Conservation (phyloP, 2,329 filamentous ascomycete genomes). For the Cladobotryum mycophilum region DNA sequence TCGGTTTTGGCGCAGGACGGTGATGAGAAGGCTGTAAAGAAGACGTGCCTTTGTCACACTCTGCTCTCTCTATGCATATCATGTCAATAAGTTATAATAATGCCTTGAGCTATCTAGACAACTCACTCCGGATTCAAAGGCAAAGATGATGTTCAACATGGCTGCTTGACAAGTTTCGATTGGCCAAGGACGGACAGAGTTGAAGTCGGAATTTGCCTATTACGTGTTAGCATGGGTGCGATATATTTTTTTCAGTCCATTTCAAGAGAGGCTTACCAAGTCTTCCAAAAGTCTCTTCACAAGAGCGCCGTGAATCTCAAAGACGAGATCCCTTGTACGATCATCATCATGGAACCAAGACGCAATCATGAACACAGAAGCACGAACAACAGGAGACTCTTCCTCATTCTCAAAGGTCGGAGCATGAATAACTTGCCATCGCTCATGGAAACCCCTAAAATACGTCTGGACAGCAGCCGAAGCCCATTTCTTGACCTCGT, state of each 20-base stretch:
- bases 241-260: neutral
- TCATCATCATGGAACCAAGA: constrained; percentile 29
- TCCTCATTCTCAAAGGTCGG: constrained; percentile 28
- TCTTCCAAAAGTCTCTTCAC: constrained; percentile 24
- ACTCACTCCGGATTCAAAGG: constrained; percentile 30
- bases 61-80: constrained; percentile 21
- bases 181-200: constrained; percentile 23
- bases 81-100: neutral
- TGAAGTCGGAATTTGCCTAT: constrained; percentile 4
- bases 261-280: constrained; percentile 18
- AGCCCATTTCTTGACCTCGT: constrained; percentile 18
- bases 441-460: constrained; percentile 34
- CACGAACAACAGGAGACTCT: constrained; percentile 20
- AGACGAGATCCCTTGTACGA: constrained; percentile 20
- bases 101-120: no score
- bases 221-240: neutral
- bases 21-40: constrained; percentile 29
- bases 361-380: constrained; percentile 33
- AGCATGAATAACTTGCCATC: constrained; percentile 35
- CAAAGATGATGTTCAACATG: constrained; percentile 34
- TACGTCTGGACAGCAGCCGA: constrained; percentile 25
- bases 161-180: constrained; percentile 28
- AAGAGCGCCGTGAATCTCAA: constrained; percentile 27
- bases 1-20: constrained; percentile 28
- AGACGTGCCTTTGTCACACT: constrained; percentile 26